Evolutionary conservation across 371 early-diverging fungal genomes (phyloP), one percentile per base, ranked within the genome.

Genomic region (Mucor sp.): DNA sequence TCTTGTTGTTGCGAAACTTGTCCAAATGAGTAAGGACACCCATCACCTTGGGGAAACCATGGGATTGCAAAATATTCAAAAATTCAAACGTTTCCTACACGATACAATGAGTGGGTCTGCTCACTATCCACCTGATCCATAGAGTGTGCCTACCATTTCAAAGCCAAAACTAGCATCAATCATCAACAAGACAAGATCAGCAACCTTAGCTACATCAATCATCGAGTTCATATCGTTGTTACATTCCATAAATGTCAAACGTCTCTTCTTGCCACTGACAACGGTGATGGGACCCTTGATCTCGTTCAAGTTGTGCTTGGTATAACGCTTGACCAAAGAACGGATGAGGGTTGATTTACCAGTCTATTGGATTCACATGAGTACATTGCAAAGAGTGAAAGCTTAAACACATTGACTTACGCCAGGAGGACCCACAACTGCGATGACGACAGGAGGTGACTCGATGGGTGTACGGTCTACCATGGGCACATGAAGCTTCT

Each of bases 1-100:
- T 77, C 80, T 98, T 97, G 82, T 90, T 93, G 80, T 95, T 94
- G 66, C 90, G 90, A 83, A 97, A 96, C 58, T 90, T 90, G 69
- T 99, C 99, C 63, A 99, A 75, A 72, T 96, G 96, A 15, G 99
- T 98, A 62, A 99, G 78, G 12, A 98, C 94, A 37, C 98, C 98
- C 94, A 99, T 97, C 27, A 99, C 90, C 68, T 95, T 96, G 12
- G 99, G 97, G 75, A 99, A 96, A 25, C 99, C 99, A 70, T 99
- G 99, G 4, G 94, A 89, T 74, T 98, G 99, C 35, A 99, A 84
- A 64, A 99, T 89, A 76, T 97, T 98, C 32, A 99, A 84, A 79
- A 97, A 98, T 86, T 99, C 99, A 73, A 99, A 99, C 0, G 99
- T 99, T 89, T 99, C 99, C 87, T 86, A 69, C 33, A 39, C 14